Conservation (phyloP, 352 stramenopile species). For the Globisporangium parvum region DNA sequence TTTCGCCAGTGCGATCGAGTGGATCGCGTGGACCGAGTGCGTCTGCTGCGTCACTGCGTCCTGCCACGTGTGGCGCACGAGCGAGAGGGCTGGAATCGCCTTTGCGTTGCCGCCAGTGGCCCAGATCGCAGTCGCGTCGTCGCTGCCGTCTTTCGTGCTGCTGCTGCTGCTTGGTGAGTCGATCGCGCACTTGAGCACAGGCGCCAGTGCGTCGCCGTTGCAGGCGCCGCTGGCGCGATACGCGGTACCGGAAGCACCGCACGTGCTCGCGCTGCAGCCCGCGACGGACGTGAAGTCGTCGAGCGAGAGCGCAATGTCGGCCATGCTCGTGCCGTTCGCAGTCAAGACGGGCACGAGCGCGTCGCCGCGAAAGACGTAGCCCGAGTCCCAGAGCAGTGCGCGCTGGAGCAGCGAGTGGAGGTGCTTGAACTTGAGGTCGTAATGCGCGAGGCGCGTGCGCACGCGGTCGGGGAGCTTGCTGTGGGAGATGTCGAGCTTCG, state of each 20-base stretch:
- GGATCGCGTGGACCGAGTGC: slow-evolving; percentile 22
- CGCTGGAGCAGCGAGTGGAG: slow-evolving; percentile 26
- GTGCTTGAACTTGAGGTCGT: slow-evolving; percentile 16
- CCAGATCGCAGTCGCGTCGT: slow-evolving; percentile 19
- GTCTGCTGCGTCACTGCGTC: slow-evolving; percentile 5
- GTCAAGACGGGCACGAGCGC: slow-evolving; percentile 24
- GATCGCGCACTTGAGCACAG: slow-evolving; percentile 15
- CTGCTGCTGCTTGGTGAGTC: slow-evolving; percentile 7
- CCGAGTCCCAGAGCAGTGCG: slow-evolving; percentile 35
- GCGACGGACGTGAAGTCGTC: slow-evolving; percentile 9
- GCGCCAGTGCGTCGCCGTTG: slow-evolving; percentile 15
- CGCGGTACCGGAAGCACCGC: background rate
- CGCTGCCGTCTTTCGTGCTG: background rate
- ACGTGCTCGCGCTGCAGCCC: slow-evolving; percentile 18
- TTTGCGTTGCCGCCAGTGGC: slow-evolving; percentile 16
- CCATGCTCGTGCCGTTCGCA: slow-evolving; percentile 20
- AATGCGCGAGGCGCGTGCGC: slow-evolving; percentile 6
- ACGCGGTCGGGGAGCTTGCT: slow-evolving; percentile 7
- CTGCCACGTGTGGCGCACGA: slow-evolving; percentile 16
- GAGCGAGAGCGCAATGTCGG: slow-evolving; percentile 21
- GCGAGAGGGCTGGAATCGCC: slow-evolving; percentile 15
- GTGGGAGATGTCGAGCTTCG: slow-evolving; percentile 10
- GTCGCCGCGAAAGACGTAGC: slow-evolving; percentile 17
- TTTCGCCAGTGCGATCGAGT: slow-evolving; percentile 11
- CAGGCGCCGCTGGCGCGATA: slow-evolving; percentile 10